These are phyloP conservation scores for Lolium multiflorum DNA, from an alignment of 176 grass and related monocot genomes.

Conservation along the genomic window DNA sequence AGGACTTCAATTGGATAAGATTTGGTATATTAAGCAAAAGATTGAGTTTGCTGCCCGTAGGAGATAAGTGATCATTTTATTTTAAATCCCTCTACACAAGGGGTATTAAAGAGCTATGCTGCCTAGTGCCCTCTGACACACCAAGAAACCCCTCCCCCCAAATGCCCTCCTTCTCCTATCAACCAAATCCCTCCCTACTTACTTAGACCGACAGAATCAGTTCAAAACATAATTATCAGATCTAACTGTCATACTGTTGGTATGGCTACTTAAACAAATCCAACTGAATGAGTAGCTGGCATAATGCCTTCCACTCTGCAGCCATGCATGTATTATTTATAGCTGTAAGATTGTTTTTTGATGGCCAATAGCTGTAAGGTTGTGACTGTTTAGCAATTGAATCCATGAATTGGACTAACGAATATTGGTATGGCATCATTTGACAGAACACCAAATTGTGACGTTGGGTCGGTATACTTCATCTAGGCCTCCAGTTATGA, in stretches of 20 bases:
- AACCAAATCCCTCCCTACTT: not conserved
- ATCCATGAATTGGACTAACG: not conserved
- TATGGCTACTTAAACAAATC: not conserved
- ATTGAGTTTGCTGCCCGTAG: not conserved
- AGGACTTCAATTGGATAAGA: not conserved
- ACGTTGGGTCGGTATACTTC: not conserved
- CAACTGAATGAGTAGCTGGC: not conserved
- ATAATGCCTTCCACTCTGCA: not conserved
- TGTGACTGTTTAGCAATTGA: not conserved
- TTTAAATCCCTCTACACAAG: not conserved
- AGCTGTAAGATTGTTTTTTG: too few relatives aligned
- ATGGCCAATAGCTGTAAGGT: not conserved
- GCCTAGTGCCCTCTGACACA: not conserved
- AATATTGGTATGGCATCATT: not conserved
- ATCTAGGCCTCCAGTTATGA: not conserved
- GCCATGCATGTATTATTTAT: not conserved
- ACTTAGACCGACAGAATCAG: not conserved
- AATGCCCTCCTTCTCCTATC: not conserved
- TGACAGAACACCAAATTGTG: not conserved
- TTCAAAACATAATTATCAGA: not conserved
- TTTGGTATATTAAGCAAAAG: not conserved
- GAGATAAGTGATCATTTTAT: not conserved
- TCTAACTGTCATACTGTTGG: slow-evolving; percentile 13
- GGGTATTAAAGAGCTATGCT: not conserved
- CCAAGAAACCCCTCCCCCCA: not conserved